Percentiles rank a stretch among this genome's conserved stretches.
These are phyloP conservation scores for Plasmodium reichenowi DNA, from an alignment of 169 alveolate species.

Conservation along the genomic window DNA sequence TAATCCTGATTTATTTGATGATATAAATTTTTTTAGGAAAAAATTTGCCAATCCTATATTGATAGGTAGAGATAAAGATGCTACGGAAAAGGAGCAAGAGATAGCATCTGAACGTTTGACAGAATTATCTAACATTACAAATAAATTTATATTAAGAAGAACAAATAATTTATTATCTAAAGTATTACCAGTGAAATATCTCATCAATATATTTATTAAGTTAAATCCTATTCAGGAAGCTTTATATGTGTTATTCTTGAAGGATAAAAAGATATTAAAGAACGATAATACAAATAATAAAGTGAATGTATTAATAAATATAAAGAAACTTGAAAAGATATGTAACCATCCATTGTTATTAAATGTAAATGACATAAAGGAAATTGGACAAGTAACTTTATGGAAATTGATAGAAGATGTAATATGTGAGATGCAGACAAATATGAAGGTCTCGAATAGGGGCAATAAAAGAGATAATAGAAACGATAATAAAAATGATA, in stretches of 20 bases:
- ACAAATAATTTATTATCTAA: constrained; percentile 91
- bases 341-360: constrained; percentile 37
- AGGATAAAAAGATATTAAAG: constrained; percentile 44
- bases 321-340: constrained; percentile 52
- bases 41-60: constrained; percentile 90
- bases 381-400: constrained; percentile 82
- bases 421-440: not conserved
- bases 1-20: constrained; percentile 92
- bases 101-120: constrained; percentile 90
- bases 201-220: constrained; percentile 90
- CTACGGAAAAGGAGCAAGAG: constrained; percentile 90
- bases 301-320: constrained; percentile 56
- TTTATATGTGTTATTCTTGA: constrained; percentile 84
- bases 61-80: constrained; percentile 93
- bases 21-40: constrained; percentile 83
- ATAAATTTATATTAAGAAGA: constrained; percentile 91
- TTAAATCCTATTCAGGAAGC: constrained; percentile 89
- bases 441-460: constrained; percentile 9
- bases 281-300: constrained; percentile 21
- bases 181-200: constrained; percentile 92
- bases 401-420: constrained; percentile 77
- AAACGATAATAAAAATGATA: constrained; percentile 18
- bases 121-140: constrained; percentile 91
- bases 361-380: constrained; percentile 42
- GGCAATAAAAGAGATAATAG: constrained; percentile 21